Evolutionary conservation across 208 protist genomes (phyloP).

Genomic region (Jaenimonas drosophilae): DNA sequence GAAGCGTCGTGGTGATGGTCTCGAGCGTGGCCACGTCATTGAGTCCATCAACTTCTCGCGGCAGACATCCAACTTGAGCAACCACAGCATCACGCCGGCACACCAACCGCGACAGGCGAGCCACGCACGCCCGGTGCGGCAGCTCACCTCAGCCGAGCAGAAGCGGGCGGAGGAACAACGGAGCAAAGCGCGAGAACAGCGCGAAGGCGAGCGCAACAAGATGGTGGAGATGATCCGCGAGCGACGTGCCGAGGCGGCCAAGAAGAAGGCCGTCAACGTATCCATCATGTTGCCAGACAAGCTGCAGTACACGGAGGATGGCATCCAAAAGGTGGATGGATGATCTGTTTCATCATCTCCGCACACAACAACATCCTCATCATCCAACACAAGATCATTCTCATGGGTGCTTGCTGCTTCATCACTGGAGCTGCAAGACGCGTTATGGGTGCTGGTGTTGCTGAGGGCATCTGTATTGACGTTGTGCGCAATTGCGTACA

Average conservation of each 20-base stretch:
- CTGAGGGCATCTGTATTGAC: no score
- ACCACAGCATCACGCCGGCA: background rate
- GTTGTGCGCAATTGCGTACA: no score
- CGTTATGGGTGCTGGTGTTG: no score
- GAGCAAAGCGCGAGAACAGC: constrained; percentile 32
- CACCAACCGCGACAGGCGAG: constrained; percentile 27
- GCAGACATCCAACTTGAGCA: background rate
- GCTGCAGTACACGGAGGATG: constrained; percentile 12
- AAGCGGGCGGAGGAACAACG: constrained; percentile 24
- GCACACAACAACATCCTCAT: background rate
- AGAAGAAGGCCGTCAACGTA: constrained; percentile 23
- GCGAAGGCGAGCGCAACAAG: constrained; percentile 50
- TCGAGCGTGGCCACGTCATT: background rate
- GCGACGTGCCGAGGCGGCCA: constrained; percentile 40
- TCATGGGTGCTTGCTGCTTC: no score
- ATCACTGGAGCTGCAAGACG: no score
- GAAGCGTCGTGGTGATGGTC: background rate
- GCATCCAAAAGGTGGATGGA: background rate
- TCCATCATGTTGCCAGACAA: constrained; percentile 54
- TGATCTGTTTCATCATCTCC: background rate
- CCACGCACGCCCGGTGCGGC: constrained; percentile 18
- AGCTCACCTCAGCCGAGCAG: constrained; percentile 16
- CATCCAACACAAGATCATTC: background rate
- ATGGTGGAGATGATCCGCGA: constrained; percentile 68
- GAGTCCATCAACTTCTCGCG: background rate